phyloP scores from a whole-genome alignment of 257 asterid species.

The Lantana camara region DNA sequence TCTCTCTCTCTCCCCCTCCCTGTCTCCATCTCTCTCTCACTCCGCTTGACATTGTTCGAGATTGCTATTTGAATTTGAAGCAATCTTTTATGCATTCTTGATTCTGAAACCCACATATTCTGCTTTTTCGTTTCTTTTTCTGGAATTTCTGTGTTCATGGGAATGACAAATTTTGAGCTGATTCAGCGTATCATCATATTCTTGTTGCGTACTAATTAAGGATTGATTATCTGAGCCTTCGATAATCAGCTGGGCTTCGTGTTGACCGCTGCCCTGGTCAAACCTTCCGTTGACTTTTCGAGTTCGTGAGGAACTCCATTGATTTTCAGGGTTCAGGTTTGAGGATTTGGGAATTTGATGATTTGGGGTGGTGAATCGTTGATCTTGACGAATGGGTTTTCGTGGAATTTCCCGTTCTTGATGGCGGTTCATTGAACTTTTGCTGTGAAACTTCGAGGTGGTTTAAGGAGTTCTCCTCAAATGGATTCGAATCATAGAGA shows the following conservation, averaged over 20 bases:
- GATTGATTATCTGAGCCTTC: not conserved
- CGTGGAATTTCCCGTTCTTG: conserved; percentile 19
- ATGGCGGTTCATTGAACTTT: conserved; percentile 20
- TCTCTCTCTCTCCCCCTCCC: conserved; percentile 2
- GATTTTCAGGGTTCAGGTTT: conserved; percentile 18
- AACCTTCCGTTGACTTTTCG: conserved; percentile 44
- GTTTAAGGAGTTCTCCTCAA: conserved; percentile 6
- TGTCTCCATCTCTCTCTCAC: conserved; percentile 5
- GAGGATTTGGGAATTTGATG: conserved; percentile 30
- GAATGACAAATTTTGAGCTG: not conserved
- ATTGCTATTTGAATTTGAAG: conserved; percentile 18
- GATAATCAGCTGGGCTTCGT: conserved; percentile 14
- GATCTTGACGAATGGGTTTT: conserved; percentile 32
- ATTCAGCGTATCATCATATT: not conserved
- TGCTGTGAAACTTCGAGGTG: conserved; percentile 21
- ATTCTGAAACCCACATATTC: not conserved
- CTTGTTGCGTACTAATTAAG: not conserved
- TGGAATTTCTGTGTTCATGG: not conserved
- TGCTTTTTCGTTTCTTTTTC: not conserved
- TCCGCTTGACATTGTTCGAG: conserved; percentile 13
- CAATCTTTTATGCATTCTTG: not conserved
- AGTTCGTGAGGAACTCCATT: conserved; percentile 18
- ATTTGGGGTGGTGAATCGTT: conserved; percentile 11
- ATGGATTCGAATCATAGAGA: conserved; percentile 58
- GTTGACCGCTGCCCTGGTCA: conserved; percentile 29